Conservation (phyloP, 768 basidiomycete species). For the Arthromyces matolae region DNA sequence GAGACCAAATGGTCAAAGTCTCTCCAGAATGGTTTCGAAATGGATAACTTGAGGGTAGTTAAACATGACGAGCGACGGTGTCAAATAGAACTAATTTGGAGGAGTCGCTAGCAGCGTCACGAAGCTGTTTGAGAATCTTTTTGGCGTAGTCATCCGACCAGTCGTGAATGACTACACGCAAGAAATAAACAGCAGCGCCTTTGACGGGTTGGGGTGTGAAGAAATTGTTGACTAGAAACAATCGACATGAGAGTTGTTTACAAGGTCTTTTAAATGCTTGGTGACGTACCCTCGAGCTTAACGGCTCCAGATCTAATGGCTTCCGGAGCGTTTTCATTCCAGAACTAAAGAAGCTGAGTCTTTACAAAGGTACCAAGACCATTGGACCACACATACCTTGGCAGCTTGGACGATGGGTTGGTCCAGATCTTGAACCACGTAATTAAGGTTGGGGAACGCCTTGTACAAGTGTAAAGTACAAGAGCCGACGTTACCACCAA, state of each 20-base stretch:
- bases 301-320: conserved; percentile 23
- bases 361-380: background rate
- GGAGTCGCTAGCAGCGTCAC: conserved; percentile 18
- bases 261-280: background rate
- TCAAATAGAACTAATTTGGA: conserved; percentile 27
- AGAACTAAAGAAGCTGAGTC: conserved; percentile 19
- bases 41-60: too few relatives aligned
- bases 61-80: conserved; percentile 17
- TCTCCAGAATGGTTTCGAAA: too few relatives aligned
- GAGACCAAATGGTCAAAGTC: too few relatives aligned
- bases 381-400: conserved; percentile 12
- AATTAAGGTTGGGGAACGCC: conserved; percentile 27
- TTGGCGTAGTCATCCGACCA: conserved; percentile 21
- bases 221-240: conserved; percentile 31
- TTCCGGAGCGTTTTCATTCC: conserved; percentile 21
- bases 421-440: conserved; percentile 34
- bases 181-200: conserved; percentile 24
- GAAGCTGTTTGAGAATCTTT: conserved; percentile 23
- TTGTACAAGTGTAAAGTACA: conserved; percentile 27
- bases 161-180: conserved; percentile 31
- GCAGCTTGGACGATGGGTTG: conserved; percentile 22
- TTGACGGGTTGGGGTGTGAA: conserved; percentile 27
- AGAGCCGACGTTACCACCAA: conserved; percentile 35
- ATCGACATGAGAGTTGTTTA: too few relatives aligned
- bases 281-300: conserved; percentile 22